Percentiles rank a stretch among this genome's conserved stretches.
Conservation (phyloP, 805 yeast genomes). For the Ogataea pini region DNA sequence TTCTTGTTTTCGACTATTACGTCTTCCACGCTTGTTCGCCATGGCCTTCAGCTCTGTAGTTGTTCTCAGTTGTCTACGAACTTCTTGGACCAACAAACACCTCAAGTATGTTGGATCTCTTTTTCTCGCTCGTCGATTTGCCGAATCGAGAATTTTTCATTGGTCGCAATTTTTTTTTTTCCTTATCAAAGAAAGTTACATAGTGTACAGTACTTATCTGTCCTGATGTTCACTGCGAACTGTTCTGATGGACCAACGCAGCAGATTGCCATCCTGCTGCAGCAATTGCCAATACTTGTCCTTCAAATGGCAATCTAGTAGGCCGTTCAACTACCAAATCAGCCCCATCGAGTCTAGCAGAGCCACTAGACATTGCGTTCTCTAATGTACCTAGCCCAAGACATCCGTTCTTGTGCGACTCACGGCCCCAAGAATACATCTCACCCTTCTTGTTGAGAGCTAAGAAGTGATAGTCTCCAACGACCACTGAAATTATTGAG, state of each 20-base stretch:
- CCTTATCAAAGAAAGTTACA: too few species aligned
- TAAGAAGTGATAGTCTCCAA: conserved; percentile 72
- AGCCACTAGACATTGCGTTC: conserved; percentile 13
- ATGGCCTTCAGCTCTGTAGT: conserved; percentile 15
- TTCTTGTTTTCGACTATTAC: conserved; percentile 8
- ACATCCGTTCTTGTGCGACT: conserved; percentile 63
- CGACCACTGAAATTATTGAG: conserved; percentile 54
- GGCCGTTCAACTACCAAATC: conserved; percentile 45
- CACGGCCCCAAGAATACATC: conserved; percentile 67
- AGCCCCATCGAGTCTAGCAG: conserved; percentile 35
- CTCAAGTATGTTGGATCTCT: too few species aligned
- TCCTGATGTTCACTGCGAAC: too few species aligned
- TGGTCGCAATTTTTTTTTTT: conserved; percentile 9
- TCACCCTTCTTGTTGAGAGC: conserved; percentile 63
- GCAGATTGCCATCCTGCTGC: conserved; percentile 85
- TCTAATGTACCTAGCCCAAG: conserved; percentile 57
- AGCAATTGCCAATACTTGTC: conserved; percentile 57
- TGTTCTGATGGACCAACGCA: conserved; percentile 51
- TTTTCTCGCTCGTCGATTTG: background rate
- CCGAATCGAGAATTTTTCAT: conserved; percentile 1
- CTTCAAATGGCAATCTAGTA: conserved; percentile 38
- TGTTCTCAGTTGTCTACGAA: too few species aligned
- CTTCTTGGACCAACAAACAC: too few species aligned
- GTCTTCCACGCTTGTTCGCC: conserved; percentile 17
- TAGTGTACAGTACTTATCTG: too few species aligned